Evolutionary conservation across 2,329 filamentous ascomycete genomes (phyloP), one percentile per base, ranked within the genome.

Genomic region (Cryoendolithus antarcticus): DNA sequence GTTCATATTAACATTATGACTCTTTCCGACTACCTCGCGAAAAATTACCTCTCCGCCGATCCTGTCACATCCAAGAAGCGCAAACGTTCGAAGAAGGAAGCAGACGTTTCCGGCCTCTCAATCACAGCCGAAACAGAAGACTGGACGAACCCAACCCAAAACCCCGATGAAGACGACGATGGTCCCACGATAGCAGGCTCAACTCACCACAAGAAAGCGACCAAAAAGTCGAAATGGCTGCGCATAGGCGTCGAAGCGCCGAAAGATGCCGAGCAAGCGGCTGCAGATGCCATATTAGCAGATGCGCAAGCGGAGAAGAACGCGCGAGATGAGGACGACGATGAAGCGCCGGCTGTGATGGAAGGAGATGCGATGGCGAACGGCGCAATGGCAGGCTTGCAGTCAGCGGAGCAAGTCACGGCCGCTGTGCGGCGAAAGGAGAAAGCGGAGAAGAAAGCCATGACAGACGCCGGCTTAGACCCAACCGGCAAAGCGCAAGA

Each of bases 221-320:
- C 78, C 8, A 93, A 86, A 54, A 86, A 83, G 53, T 85, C 75
- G 28, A 88, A 77, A 36, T 94, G 88, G 88, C 89, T 83, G 57
- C 75, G 71, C 6, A 59, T 94, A 37, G 76, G 75, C 31, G 62
- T 64, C 53, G 60, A 56, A 47, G 60, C 56, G 37, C 71, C 71
- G 24, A 66, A 60, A 30, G 66, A 67, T 43, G 60, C 64, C 10
- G 70, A 74, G 30, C 70, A 79, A 45, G 75, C 74, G 7, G 82
- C 75, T 9, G 86, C 86, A 15, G 58, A 61, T 45, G 57, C 56
- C 2, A 60, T 61, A 35, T 48, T 61, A 1, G 55, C 56, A 34
- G 56, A 56, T 37, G 58, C 57, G 21, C 48, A 51, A 32, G 49
- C 49, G 19, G 57, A 60, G 42, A 52, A 50, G 12, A 43, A 42